Percentiles rank a stretch among this genome's conserved stretches.
Evolutionary conservation across 352 stramenopile genomes (phyloP).

Genomic region (Globisporangium carolinianum): DNA sequence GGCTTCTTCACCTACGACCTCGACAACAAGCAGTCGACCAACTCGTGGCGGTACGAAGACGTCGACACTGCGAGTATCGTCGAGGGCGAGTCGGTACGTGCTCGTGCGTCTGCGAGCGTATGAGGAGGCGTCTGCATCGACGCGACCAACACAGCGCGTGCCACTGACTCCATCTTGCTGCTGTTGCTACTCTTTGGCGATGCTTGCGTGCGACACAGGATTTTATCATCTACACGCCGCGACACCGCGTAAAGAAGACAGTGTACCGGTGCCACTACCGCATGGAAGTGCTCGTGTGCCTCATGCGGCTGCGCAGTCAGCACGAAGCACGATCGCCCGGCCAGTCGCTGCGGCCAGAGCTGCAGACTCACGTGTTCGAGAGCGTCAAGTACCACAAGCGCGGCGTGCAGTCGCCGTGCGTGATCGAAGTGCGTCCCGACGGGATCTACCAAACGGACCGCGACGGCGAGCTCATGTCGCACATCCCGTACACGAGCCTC

Average conservation of each 20-base stretch:
- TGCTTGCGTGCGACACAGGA: slow-evolving; percentile 16
- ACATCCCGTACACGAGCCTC: slow-evolving; percentile 77
- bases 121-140: not conserved
- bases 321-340: slow-evolving; percentile 36
- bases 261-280: slow-evolving; percentile 74
- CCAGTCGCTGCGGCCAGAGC: slow-evolving; percentile 20
- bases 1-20: slow-evolving; percentile 67
- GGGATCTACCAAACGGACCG: slow-evolving; percentile 72
- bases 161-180: not conserved
- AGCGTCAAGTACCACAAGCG: slow-evolving; percentile 54
- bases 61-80: slow-evolving; percentile 52
- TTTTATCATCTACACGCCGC: slow-evolving; percentile 69
- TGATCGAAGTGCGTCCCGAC: slow-evolving; percentile 64
- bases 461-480: slow-evolving; percentile 69
- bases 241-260: slow-evolving; percentile 76
- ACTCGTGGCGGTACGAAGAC: slow-evolving; percentile 78
- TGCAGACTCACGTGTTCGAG: slow-evolving; percentile 48
- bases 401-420: slow-evolving; percentile 52
- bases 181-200: not conserved
- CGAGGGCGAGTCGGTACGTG: slow-evolving; percentile 53
- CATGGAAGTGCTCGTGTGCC: slow-evolving; percentile 78
- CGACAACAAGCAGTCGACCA: slow-evolving; percentile 67
- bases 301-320: slow-evolving; percentile 67
- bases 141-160: not conserved
- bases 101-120: not conserved